Percentiles rank a stretch among this genome's conserved stretches.
Conservation (phyloP, 345 rosid species). For the Arabidopsis thaliana region TAIR10.1 NC_003076.8:4157001-4157500, state of each 20-base stretch:
- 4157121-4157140: slow-evolving; percentile 96
- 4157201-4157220: slow-evolving; percentile 70
- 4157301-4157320: slow-evolving; percentile 98
- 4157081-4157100: slow-evolving; percentile 83
- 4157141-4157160: slow-evolving; percentile 78
- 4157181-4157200: slow-evolving; percentile 68
- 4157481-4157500: background rate
- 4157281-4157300: slow-evolving; percentile 99
- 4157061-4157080: slow-evolving; percentile 60
- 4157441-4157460: background rate
- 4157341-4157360: slow-evolving; percentile 71
- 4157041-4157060: slow-evolving; percentile 78
- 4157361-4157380: slow-evolving; percentile 83
- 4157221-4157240: slow-evolving; percentile 65
- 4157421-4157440: slow-evolving; percentile 24
- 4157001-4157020: slow-evolving; percentile 72
- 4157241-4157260: slow-evolving; percentile 56
- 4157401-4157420: slow-evolving; percentile 49
- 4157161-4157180: slow-evolving; percentile 80
- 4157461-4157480: background rate
- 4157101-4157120: slow-evolving; percentile 97
- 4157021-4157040: slow-evolving; percentile 79
- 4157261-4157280: slow-evolving; percentile 83
- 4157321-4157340: slow-evolving; percentile 78
- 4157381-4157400: slow-evolving; percentile 84